Conservation (phyloP, 2,329 filamentous ascomycete genomes). For the Sporothrix pseudoabietina region DNA sequence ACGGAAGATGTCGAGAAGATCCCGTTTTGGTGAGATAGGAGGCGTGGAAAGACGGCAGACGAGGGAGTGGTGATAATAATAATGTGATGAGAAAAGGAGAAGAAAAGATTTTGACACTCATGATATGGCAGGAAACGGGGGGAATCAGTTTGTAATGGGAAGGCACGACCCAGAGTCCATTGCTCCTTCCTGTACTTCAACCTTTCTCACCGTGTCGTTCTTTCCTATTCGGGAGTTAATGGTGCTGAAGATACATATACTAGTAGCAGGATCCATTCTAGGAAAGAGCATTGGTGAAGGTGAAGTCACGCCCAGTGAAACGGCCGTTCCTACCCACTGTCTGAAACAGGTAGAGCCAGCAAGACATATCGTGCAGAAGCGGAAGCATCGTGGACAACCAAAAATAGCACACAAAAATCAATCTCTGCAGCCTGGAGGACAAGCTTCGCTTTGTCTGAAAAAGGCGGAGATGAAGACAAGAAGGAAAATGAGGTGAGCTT, state of each 20-base stretch:
- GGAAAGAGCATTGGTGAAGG: conserved; percentile 1
- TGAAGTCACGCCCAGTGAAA: conserved; percentile 5
- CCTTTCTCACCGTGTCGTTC: background rate
- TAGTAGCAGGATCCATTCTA: background rate
- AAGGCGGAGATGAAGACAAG: background rate
- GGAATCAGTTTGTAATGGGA: background rate
- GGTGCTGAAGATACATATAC: background rate
- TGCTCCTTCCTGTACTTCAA: conserved; percentile 5
- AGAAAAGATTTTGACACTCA: too few species aligned
- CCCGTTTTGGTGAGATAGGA: background rate
- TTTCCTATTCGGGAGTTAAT: conserved; percentile 11
- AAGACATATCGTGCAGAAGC: background rate
- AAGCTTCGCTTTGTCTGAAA: background rate
- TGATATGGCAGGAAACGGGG: background rate
- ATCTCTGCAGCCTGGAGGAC: background rate
- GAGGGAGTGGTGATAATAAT: conserved; percentile 14
- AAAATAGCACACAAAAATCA: background rate
- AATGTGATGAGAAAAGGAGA: background rate
- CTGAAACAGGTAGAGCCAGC: background rate
- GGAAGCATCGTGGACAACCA: background rate
- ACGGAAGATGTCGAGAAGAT: conserved; percentile 7
- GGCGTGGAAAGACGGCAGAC: background rate
- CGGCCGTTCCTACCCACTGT: background rate
- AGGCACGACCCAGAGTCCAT: background rate
- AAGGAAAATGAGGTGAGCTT: background rate